Evolutionary conservation across 805 yeast species (phyloP), one percentile per base, ranked within the genome.

Genomic region (Clavispora fructus): DNA sequence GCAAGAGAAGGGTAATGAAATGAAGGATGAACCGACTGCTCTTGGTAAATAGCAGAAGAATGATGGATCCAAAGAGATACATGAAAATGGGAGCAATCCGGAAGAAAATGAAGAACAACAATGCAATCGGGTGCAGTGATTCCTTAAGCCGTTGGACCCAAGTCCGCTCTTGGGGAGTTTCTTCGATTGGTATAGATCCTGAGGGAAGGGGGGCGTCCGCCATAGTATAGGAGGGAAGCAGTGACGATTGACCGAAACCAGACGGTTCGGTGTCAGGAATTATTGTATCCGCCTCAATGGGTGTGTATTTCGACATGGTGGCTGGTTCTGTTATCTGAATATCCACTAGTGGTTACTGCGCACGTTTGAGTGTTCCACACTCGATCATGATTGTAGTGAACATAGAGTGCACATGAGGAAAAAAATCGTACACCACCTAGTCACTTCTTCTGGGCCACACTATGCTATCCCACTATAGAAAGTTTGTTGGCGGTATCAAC

Each of bases 111-210:
- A 73, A 88, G 60, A 78, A 81, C 6, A 84, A 48, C 7, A 86
- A 66, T 1, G 95, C 95, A n/a, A 85, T 67, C 1, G 95, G 95
- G 59, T 87, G 96, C 26, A 94, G 82, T 5, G 94, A 85, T 58
- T 85, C 84, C 31, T 75, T 72, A 11, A 86, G 59, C 35, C 62
- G 57, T 40, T 66, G 60, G 7, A 55, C 35, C 65, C 63, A 62
- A 1, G 67, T 54, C 53, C 64, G 55, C 17, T 58, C 60, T n/a
- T 45, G 46, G 16, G 35, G 25, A 25, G 30, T 29, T 40, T 25
- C 26, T 17, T 29, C 35, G 12, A 29, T 29, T 9, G 27, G 14
- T 23, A 40, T 40, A 17, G 25, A 19, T 4, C 42, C 42, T 29
- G 35, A 13, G 10, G 30, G 35, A 16, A 26, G 16, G 10, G 40